Evolutionary conservation across 2,329 filamentous ascomycete species (phyloP).

Genomic region (Pestalotiopsis sp.): DNA sequence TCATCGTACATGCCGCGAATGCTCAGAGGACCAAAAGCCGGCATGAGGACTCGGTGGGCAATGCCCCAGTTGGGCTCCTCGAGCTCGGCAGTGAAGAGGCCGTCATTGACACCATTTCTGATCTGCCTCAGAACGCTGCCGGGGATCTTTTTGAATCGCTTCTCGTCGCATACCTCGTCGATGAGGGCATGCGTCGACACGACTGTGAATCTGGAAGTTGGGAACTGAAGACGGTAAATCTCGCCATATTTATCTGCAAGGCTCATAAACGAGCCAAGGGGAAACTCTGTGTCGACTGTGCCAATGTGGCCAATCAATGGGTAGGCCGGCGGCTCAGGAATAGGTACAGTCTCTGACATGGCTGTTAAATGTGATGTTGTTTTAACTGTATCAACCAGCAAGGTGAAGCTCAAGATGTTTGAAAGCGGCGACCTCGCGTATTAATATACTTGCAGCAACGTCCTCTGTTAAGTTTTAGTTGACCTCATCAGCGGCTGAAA

Average conservation of each 20-base stretch:
- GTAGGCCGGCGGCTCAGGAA: constrained; percentile 66
- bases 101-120: constrained; percentile 49
- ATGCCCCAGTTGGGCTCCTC: constrained; percentile 51
- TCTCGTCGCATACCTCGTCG: constrained; percentile 66
- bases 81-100: constrained; percentile 23
- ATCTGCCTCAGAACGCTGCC: constrained; percentile 53
- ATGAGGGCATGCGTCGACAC: constrained; percentile 57
- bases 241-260: constrained; percentile 68
- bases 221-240: constrained; percentile 60
- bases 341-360: constrained; percentile 40
- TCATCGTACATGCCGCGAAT: constrained; percentile 58
- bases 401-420: not conserved
- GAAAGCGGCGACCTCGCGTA: not conserved
- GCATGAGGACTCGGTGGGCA: constrained; percentile 55
- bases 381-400: not conserved
- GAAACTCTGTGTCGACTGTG: constrained; percentile 63
- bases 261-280: constrained; percentile 54
- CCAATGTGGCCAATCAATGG: constrained; percentile 68
- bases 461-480: not conserved
- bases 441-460: not conserved
- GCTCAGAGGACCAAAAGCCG: constrained; percentile 54
- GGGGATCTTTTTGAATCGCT: constrained; percentile 63
- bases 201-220: constrained; percentile 50
- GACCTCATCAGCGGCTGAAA: not conserved
- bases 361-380: not conserved